Percentiles rank a stretch among this genome's conserved stretches.
Evolutionary conservation across 2,329 filamentous ascomycete species (phyloP).

Genomic region (Alternaria conjuncta): DNA sequence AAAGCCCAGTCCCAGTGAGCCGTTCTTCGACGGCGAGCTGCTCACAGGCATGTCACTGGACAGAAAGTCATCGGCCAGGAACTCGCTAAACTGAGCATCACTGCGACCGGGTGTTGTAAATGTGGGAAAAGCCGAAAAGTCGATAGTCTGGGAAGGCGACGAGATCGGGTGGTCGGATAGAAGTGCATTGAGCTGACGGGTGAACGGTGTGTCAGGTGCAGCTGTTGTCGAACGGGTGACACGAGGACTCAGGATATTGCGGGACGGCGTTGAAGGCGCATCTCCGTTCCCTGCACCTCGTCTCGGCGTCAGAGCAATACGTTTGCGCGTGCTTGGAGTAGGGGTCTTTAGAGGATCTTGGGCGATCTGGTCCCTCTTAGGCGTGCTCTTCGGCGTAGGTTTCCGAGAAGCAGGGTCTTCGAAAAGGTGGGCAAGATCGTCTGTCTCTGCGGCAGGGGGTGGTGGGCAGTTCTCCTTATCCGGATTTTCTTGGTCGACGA

Average conservation of each 20-base stretch:
- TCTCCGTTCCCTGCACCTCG: conserved; percentile 24
- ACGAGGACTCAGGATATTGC: conserved; percentile 47
- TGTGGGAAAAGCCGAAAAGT: conserved; percentile 45
- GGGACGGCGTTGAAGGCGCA: conserved; percentile 37
- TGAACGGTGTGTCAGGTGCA: conserved; percentile 62
- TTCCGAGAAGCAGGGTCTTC: conserved; percentile 66
- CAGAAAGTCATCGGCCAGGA: conserved; percentile 41
- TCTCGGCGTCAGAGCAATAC: conserved; percentile 45
- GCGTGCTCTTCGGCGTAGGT: conserved; percentile 62
- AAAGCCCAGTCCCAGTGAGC: conserved; percentile 35
- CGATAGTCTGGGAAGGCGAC: conserved; percentile 39
- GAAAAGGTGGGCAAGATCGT: conserved; percentile 70
- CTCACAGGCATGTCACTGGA: conserved; percentile 47
- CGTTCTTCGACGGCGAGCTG: conserved; percentile 42
- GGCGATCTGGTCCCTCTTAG: conserved; percentile 65
- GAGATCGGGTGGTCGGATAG: conserved; percentile 51
- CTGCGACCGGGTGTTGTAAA: conserved; percentile 39
- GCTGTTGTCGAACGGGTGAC: conserved; percentile 38
- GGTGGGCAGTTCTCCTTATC: conserved; percentile 66
- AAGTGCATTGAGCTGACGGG: conserved; percentile 68
- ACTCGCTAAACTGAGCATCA: conserved; percentile 35
- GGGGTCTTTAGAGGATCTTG: conserved; percentile 56
- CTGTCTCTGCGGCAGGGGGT: conserved; percentile 45
- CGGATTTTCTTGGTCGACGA: conserved; percentile 29
- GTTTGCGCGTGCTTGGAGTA: conserved; percentile 48